Percentiles rank a stretch among this genome's conserved stretches.
These are phyloP conservation scores for Trifolium dubium DNA, from an alignment of 306 rosid genomes.

Conservation along the genomic window DNA sequence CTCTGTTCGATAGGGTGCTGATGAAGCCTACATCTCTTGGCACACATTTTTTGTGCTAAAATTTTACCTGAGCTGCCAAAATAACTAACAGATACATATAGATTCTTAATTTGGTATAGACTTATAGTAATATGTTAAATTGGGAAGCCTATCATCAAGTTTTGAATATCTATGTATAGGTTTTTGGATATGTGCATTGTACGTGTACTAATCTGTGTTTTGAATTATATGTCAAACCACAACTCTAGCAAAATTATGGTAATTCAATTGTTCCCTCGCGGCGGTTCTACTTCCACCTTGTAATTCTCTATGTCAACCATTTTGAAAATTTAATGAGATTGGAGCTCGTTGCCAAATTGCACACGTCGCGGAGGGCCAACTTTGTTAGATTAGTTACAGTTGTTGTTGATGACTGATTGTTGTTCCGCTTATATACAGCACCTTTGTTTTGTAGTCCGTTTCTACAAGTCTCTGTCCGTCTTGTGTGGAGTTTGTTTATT, in stretches of 20 bases:
- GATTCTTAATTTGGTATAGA: too few species aligned
- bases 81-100: not conserved
- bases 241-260: slow-evolving; percentile 19
- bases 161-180: not conserved
- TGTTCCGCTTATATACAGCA: too few species aligned
- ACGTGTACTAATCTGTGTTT: not conserved
- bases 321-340: too few species aligned
- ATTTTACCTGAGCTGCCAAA: slow-evolving; percentile 1
- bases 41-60: slow-evolving; percentile 17
- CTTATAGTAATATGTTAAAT: not conserved
- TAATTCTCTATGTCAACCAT: too few species aligned
- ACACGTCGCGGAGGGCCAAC: too few species aligned
- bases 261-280: not conserved
- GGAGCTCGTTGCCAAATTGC: too few species aligned
- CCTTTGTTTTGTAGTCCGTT: too few species aligned
- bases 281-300: too few species aligned
- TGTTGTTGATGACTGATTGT: too few species aligned
- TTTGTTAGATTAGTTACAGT: too few species aligned
- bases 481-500: too few species aligned
- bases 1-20: slow-evolving; percentile 84
- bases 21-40: slow-evolving; percentile 27
- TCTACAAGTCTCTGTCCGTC: too few species aligned
- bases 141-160: slow-evolving; percentile 7
- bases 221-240: not conserved
- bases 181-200: slow-evolving; percentile 43